Percentiles rank a stretch among this genome's conserved stretches.
Evolutionary conservation across 2,329 filamentous ascomycete species (phyloP).

Genomic region (Sporothrix euskadiensis): DNA sequence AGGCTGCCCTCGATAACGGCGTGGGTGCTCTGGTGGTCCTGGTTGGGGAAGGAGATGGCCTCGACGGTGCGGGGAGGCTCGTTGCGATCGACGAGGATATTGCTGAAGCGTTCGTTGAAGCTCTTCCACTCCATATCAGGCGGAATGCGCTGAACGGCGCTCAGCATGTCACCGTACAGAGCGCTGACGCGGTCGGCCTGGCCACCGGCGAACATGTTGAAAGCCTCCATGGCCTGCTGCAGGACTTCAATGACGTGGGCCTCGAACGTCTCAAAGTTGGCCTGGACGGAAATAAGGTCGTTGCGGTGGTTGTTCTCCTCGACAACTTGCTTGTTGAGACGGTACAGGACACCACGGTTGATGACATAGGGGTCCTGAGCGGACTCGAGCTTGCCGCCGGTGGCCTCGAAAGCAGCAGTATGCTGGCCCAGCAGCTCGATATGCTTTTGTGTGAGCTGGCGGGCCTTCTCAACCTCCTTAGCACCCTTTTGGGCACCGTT

Average conservation of each 20-base stretch:
- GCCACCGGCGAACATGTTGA: constrained; percentile 75
- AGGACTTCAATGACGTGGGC: constrained; percentile 78
- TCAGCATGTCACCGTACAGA: constrained; percentile 83
- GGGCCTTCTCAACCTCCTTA: constrained; percentile 90
- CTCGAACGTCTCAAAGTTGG: constrained; percentile 85
- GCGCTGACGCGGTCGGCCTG: constrained; percentile 80
- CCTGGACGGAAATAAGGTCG: constrained; percentile 88
- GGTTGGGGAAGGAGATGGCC: constrained; percentile 81
- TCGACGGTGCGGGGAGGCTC: constrained; percentile 72
- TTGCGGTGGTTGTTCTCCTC: constrained; percentile 97
- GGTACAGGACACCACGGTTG: constrained; percentile 75
- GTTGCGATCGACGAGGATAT: constrained; percentile 75
- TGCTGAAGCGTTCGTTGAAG: constrained; percentile 71
- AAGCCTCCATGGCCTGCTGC: constrained; percentile 78
- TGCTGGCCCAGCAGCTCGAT: constrained; percentile 91
- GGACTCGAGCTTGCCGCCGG: constrained; percentile 68
- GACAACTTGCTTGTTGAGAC: constrained; percentile 84
- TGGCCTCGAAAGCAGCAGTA: constrained; percentile 75
- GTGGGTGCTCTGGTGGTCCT: constrained; percentile 76
- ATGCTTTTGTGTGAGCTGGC: constrained; percentile 85
- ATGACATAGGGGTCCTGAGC: constrained; percentile 86
- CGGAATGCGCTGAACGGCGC: constrained; percentile 72
- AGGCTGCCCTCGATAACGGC: constrained; percentile 84
- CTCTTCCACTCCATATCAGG: constrained; percentile 89
- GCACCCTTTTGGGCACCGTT: constrained; percentile 78